Base-by-base conservation (phyloP, 2,329 filamentous ascomycete species). In the Pseudogymnoascus sp. region DNA sequence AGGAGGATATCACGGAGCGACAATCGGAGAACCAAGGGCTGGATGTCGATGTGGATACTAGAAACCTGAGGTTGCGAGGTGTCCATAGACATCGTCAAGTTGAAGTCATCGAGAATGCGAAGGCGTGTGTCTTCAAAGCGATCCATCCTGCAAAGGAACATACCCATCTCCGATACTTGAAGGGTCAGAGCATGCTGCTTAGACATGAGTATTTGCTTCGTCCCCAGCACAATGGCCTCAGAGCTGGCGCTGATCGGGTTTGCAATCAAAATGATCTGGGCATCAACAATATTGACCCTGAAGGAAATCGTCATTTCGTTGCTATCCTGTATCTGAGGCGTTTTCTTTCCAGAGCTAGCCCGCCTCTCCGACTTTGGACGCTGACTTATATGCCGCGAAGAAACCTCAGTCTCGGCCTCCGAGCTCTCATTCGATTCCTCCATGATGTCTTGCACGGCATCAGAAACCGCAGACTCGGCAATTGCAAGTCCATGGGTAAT, bases 61-160 rank as follows among this genome's bases (percentile, higher is more conserved):
- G 87, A 94, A 37, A 87, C 69, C 67, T 85, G 86, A 0, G 77
- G 72, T 59, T 79, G 77, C 0, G 84, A 86, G 65, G 75, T 84
- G 70, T 99, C 93, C 79, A 99, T 85, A 2, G 91, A 94, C 69
- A 96, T 81, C 66, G 94, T 90, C 8, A 97, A 80, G 2, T 92
- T 96, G 73, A 99, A 99, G 74, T 99, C 92, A 72, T 99, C 95
- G 33, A 99, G 84, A 65, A 99, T 96, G 16, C 94, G 87, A 55
- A 99, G 81, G 38, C 91, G 86, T 41, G 88, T 92, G 3, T 90
- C 92, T 68, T 99, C 93, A 68, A 97, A 97, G 66, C 87, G 90
- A 74, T 99, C 95, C 94, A 99, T 99, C 11, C 94, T 89, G 72
- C 95, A 99, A 33, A 99, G 76, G 74, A 97, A 99, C 94, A 99